Conservation (phyloP, 2,329 filamentous ascomycete genomes). For the Penicillium sp. region DNA sequence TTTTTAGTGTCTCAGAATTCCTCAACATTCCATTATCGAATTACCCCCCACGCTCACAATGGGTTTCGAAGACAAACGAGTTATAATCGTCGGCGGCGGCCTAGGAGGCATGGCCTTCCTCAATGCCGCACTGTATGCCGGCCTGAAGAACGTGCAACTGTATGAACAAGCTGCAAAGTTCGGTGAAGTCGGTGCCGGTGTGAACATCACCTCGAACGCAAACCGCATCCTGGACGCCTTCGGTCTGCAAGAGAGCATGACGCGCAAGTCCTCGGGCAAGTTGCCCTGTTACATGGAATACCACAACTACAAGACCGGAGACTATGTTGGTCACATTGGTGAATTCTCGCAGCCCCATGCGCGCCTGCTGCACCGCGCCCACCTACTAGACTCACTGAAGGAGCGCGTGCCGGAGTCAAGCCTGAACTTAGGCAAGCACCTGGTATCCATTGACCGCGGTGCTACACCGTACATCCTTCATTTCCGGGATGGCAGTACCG, state of each 20-base stretch:
- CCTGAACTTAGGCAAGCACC: constrained; percentile 29
- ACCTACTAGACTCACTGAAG: constrained; percentile 38
- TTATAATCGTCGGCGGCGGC: constrained; percentile 38
- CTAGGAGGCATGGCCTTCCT: constrained; percentile 39
- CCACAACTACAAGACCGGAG: constrained; percentile 26
- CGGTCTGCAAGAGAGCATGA: constrained; percentile 32
- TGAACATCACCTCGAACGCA: constrained; percentile 41
- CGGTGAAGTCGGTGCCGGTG: constrained; percentile 39
- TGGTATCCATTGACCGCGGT: constrained; percentile 20
- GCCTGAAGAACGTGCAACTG: constrained; percentile 32
- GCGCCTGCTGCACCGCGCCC: constrained; percentile 32
- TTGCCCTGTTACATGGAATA: constrained; percentile 33
- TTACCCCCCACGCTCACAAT: constrained; percentile 13
- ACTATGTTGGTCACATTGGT: constrained; percentile 31
- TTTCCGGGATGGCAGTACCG: constrained; percentile 46
- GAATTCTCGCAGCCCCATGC: constrained; percentile 28
- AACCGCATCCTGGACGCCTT: constrained; percentile 34
- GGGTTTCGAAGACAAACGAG: constrained; percentile 30
- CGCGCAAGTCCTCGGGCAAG: constrained; percentile 35
- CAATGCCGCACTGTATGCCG: constrained; percentile 36
- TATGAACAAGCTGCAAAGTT: constrained; percentile 41
- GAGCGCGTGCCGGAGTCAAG: constrained; percentile 29
- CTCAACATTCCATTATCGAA: not conserved
- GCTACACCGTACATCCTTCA: constrained; percentile 35
- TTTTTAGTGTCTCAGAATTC: not conserved